A percentile compares a stretch with the other conserved stretches of the same genome.
These are phyloP conservation scores for Geotrichum bryndzae DNA, from an alignment of 1,139 yeast genomes.

Conservation along the genomic window DNA sequence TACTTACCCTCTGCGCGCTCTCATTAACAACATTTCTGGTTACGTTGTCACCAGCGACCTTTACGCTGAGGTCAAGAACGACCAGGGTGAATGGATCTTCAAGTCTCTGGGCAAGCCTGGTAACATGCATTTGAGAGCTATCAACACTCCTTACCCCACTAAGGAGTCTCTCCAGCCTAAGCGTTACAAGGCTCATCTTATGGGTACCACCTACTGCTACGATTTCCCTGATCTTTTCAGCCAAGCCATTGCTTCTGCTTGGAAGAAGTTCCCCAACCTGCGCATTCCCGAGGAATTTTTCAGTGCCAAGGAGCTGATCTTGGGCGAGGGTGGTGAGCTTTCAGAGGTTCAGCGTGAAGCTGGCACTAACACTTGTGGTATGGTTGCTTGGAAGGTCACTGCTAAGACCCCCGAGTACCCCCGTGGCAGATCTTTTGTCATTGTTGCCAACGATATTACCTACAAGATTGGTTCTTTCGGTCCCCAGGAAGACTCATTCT, in stretches of 20 bases:
- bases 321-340: conserved; percentile 63
- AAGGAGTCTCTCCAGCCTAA: conserved; percentile 97
- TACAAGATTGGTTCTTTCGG: conserved; percentile 98
- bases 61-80: conserved; percentile 87
- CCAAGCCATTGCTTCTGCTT: conserved; percentile 78
- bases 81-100: conserved; percentile 94
- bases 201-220: conserved; percentile 97
- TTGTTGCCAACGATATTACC: conserved; percentile 95
- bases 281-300: conserved; percentile 76
- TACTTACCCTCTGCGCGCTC: conserved; percentile 93
- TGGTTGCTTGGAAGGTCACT: conserved; percentile 91
- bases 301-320: conserved; percentile 71
- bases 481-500: conserved; percentile 90
- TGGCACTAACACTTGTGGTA: conserved; percentile 91
- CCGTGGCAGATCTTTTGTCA: conserved; percentile 84
- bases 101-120: conserved; percentile 83
- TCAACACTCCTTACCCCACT: conserved; percentile 93
- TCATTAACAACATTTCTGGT: conserved; percentile 93
- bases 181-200: conserved; percentile 94
- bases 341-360: conserved; percentile 93
- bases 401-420: conserved; percentile 98
- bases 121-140: conserved; percentile 92
- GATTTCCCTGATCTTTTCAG: conserved; percentile 98
- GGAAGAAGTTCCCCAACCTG: conserved; percentile 53
- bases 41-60: conserved; percentile 93